phyloP scores from a whole-genome alignment of 495 filamentous ascomycete genomes.

The Penicillium cinerascens region DNA sequence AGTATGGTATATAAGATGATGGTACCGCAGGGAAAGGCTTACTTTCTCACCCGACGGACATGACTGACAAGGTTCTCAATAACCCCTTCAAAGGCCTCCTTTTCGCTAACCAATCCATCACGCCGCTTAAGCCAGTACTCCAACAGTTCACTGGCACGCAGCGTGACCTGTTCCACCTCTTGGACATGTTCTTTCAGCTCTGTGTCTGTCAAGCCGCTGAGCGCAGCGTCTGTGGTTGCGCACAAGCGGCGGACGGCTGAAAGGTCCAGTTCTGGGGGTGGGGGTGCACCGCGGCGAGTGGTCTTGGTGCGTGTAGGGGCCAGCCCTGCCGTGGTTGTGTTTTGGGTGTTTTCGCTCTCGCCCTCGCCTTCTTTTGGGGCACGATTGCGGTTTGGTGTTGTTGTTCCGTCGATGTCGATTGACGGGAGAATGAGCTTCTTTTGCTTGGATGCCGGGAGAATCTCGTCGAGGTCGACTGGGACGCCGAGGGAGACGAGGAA shows the following conservation, averaged over 20 bases:
- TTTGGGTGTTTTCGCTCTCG: slow-evolving; percentile 51
- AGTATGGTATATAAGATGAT: slow-evolving; percentile 3
- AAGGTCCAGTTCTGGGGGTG: slow-evolving; percentile 76
- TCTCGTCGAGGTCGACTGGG: slow-evolving; percentile 94
- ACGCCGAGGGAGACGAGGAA: slow-evolving; percentile 96
- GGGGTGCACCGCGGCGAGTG: slow-evolving; percentile 52
- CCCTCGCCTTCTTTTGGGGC: slow-evolving; percentile 49
- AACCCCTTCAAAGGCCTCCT: slow-evolving; percentile 94
- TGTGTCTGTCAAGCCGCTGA: slow-evolving; percentile 66
- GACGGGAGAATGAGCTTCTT: slow-evolving; percentile 95
- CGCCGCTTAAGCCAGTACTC: slow-evolving; percentile 85
- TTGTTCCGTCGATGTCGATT: slow-evolving; percentile 53
- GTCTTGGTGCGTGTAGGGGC: slow-evolving; percentile 36
- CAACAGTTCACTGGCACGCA: slow-evolving; percentile 68
- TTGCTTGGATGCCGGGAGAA: slow-evolving; percentile 91
- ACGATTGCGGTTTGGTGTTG: slow-evolving; percentile 40
- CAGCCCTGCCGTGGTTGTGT: slow-evolving; percentile 36
- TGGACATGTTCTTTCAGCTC: slow-evolving; percentile 75
- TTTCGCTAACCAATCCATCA: slow-evolving; percentile 81
- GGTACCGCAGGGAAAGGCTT: neutral
- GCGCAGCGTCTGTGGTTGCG: slow-evolving; percentile 75
- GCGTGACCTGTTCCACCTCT: slow-evolving; percentile 63
- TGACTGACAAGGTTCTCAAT: slow-evolving; percentile 98
- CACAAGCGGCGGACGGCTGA: slow-evolving; percentile 73
- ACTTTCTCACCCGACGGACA: slow-evolving; percentile 81